Evolutionary conservation across 495 filamentous ascomycete genomes (phyloP).

Genomic region (Talaromyces stipitatus): DNA sequence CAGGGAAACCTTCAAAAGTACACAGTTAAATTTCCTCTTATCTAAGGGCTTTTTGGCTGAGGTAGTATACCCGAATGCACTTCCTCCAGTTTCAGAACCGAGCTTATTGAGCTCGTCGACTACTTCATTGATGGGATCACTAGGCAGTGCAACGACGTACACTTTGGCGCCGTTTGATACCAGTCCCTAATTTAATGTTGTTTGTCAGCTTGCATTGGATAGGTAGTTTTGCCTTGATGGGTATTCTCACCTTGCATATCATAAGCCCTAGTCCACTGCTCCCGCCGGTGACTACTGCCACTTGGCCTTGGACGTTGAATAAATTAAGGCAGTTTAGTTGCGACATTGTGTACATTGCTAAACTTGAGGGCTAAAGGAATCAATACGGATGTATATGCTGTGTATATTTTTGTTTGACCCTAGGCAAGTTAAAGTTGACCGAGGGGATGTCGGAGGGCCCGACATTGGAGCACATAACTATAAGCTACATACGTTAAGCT

Average conservation of each 20-base stretch:
- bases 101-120: slow-evolving; percentile 24
- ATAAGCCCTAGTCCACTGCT: slow-evolving; percentile 38
- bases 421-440: neutral
- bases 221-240: no score
- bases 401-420: neutral
- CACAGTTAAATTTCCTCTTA: neutral
- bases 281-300: slow-evolving; percentile 37
- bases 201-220: no score
- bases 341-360: slow-evolving; percentile 1
- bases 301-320: slow-evolving; percentile 24
- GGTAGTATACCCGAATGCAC: slow-evolving; percentile 22
- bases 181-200: slow-evolving; percentile 18
- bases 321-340: slow-evolving; percentile 6
- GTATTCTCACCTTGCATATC: slow-evolving; percentile 26
- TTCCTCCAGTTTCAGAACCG: slow-evolving; percentile 21
- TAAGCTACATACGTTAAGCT: neutral
- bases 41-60: no score
- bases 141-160: slow-evolving; percentile 27
- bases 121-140: slow-evolving; percentile 24
- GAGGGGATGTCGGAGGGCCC: neutral
- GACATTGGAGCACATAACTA: neutral
- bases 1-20: slow-evolving; percentile 21
- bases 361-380: neutral
- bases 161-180: slow-evolving; percentile 37
- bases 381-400: neutral